Evolutionary conservation across 495 filamentous ascomycete genomes (phyloP), one percentile per base, ranked within the genome.

Genomic region (Xylaria flabelliformis): DNA sequence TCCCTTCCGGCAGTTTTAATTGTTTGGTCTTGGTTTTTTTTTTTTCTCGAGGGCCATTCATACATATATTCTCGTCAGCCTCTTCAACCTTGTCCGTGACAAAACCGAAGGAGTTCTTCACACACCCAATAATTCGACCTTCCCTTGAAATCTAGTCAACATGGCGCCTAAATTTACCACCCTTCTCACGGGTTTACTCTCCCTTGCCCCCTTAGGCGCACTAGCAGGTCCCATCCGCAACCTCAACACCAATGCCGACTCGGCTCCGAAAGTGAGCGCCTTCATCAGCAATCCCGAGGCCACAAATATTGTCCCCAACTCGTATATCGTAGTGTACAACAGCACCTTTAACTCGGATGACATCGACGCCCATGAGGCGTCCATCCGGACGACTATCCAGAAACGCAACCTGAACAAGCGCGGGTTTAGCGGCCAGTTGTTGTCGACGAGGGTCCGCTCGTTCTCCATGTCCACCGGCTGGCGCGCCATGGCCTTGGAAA

Each of bases 281-380:
- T 83, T 84, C 70, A 73, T 88, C 70, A 79, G 78, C 74, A 87
- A 87, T 72, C 78, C 80, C 0, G 69, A 82, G 10, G 78, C 77
- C 39, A 58, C 42, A 19, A 75, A 85, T 67, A 59, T 79, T 46
- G 80, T 87, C 36, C 83, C 84, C 8, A 81, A 84, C 79, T 78
- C 75, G 46, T 87, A 83, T 74, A 87, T 87, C 48, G 84, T 87
- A 5, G 85, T 87, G 48, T 87, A 87, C 79, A 82, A 86, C 79
- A 83, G 75, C 79, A 83, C 79, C 9, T 81, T 76, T 72, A 75
- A 69, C 69, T 77, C 83, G 46, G 80, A 79, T 24, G 83, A 75
- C 62, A 79, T 88, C 63, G 66, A 74, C 32, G 77, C 78, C 51
- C 82, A 86, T 67, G 73, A 85, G 75, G 73, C 75, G 26, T 80